Conservation (phyloP, 2,329 filamentous ascomycete genomes). For the Penicillium hordei region DNA sequence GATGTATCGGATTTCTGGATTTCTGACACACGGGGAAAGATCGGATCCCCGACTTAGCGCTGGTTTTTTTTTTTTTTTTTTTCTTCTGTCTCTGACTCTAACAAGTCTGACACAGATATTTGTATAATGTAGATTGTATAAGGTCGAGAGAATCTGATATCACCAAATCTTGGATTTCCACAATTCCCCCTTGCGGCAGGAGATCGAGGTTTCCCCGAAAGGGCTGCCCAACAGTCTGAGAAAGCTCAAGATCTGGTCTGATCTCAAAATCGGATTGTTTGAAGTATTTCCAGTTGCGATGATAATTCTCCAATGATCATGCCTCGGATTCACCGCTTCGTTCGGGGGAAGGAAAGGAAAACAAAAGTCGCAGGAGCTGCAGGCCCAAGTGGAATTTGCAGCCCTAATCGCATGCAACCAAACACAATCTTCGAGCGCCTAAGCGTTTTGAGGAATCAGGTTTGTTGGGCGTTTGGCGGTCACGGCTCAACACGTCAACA, state of each 20-base stretch:
- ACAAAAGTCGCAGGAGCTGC: not conserved
- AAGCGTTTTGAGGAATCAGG: not conserved
- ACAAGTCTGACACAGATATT: not conserved
- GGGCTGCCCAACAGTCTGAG: conserved; percentile 5
- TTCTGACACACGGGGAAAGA: conserved; percentile 2
- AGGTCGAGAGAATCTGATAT: not conserved
- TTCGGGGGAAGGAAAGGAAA: not conserved
- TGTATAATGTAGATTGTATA: not conserved
- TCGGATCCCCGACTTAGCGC: conserved; percentile 2
- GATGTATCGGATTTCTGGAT: not conserved
- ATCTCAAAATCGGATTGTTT: conserved; percentile 16
- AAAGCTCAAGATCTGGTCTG: conserved; percentile 1
- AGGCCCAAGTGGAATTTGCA: not conserved
- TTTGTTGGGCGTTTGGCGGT: conserved; percentile 9
- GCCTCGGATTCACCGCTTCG: conserved; percentile 11
- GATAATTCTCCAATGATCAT: conserved; percentile 1
- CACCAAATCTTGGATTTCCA: not conserved
- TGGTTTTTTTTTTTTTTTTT: not conserved
- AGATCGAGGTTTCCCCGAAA: conserved; percentile 3
- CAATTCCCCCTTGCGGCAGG: conserved; percentile 8
- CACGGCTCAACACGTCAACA: conserved; percentile 16
- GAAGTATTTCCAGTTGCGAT: not conserved
- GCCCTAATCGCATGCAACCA: conserved; percentile 4
- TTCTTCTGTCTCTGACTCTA: not conserved
- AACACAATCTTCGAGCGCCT: not conserved